Evolutionary conservation across 768 basidiomycete species (phyloP).

Genomic region (Coprinopsis cinerea): DNA sequence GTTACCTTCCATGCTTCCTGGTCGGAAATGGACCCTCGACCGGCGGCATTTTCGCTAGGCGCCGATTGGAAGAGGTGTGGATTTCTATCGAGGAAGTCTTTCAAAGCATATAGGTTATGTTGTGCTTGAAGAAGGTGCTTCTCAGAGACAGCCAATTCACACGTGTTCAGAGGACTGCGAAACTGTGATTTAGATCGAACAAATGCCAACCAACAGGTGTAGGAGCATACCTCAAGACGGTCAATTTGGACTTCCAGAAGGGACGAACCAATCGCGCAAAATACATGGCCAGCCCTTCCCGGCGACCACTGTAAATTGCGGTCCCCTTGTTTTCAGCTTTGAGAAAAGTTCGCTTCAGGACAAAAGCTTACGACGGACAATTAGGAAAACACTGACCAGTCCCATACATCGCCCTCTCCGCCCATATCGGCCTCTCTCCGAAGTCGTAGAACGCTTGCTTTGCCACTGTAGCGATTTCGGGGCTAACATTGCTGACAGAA

Average conservation of each 20-base stretch:
- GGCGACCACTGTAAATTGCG: constrained; percentile 77
- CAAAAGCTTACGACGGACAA: constrained; percentile 1
- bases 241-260: constrained; percentile 82
- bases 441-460: constrained; percentile 85
- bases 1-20: constrained; percentile 87
- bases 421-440: constrained; percentile 79
- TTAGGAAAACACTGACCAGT: constrained; percentile 41
- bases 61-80: constrained; percentile 81
- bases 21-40: constrained; percentile 55
- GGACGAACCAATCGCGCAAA: constrained; percentile 81
- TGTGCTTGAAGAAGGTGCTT: constrained; percentile 62
- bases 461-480: constrained; percentile 66
- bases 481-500: constrained; percentile 43
- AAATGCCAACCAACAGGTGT: not conserved
- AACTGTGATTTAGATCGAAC: not conserved
- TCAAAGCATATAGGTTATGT: constrained; percentile 71
- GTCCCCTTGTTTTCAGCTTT: constrained; percentile 65
- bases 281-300: constrained; percentile 85
- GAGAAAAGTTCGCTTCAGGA: not conserved
- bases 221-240: constrained; percentile 44
- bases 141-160: constrained; percentile 62
- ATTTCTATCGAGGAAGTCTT: constrained; percentile 73
- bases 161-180: constrained; percentile 27
- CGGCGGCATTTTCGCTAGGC: constrained; percentile 60
- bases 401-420: constrained; percentile 72